These are phyloP conservation scores for Sphaerulina populicola DNA, from an alignment of 2,329 filamentous ascomycete species.

Conservation along the genomic window DNA sequence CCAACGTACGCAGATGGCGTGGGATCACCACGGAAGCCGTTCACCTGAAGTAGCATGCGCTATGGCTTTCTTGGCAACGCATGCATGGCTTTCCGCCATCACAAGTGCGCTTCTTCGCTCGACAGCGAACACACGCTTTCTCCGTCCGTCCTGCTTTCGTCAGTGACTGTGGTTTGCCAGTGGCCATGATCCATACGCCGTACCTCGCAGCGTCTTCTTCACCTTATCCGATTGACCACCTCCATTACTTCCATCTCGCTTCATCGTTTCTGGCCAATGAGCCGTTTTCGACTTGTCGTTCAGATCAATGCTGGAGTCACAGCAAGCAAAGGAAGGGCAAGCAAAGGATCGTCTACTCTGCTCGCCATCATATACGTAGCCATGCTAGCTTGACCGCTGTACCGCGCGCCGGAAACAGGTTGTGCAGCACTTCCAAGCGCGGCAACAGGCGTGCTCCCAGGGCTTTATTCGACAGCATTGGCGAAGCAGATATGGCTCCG, in stretches of 20 bases:
- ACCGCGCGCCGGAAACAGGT: conserved; percentile 8
- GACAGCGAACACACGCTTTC: conserved; percentile 22
- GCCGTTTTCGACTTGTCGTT: background rate
- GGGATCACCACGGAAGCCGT: background rate
- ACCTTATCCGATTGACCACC: conserved; percentile 18
- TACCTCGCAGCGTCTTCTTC: conserved; percentile 16
- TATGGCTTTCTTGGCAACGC: conserved; percentile 20
- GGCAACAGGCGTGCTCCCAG: conserved; percentile 5
- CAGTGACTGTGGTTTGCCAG: background rate
- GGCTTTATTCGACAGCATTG: conserved; percentile 9
- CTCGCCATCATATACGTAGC: background rate
- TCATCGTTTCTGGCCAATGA: conserved; percentile 8
- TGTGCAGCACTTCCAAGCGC: conserved; percentile 1
- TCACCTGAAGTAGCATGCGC: conserved; percentile 22
- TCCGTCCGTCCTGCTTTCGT: conserved; percentile 10
- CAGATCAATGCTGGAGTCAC: background rate
- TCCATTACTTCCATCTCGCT: conserved; percentile 12
- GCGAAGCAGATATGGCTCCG: conserved; percentile 9
- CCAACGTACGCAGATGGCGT: too few species aligned
- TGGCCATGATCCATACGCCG: background rate
- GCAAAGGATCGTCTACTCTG: background rate
- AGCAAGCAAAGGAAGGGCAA: background rate
- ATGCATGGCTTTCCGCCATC: conserved; percentile 19
- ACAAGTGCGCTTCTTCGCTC: conserved; percentile 21
- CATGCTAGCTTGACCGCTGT: conserved; percentile 1